Conservation (phyloP, 2,329 filamentous ascomycete species). For the Talaromyces sp. region DNA sequence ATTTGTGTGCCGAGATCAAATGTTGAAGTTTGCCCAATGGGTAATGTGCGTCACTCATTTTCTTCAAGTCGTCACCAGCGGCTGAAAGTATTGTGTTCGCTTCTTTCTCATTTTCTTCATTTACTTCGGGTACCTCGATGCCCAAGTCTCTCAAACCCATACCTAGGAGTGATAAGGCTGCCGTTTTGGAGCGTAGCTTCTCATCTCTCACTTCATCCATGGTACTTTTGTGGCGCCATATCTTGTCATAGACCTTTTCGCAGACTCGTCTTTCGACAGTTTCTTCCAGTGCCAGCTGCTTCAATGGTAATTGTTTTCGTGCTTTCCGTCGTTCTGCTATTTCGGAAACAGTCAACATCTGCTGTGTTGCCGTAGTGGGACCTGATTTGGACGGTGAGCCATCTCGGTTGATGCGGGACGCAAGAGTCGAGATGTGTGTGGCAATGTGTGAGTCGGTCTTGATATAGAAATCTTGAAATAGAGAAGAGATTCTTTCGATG, state of each 20-base stretch:
- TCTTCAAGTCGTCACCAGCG: conserved; percentile 67
- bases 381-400: conserved; percentile 50
- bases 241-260: conserved; percentile 78
- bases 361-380: conserved; percentile 67
- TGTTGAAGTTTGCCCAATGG: conserved; percentile 88
- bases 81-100: conserved; percentile 69
- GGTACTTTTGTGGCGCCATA: conserved; percentile 87
- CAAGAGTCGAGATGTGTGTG: conserved; percentile 79
- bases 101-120: conserved; percentile 60
- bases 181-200: conserved; percentile 89
- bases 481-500: conserved; percentile 74
- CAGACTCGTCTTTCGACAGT: conserved; percentile 83
- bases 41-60: conserved; percentile 83
- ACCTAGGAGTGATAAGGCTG: conserved; percentile 82
- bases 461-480: conserved; percentile 93
- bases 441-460: conserved; percentile 76
- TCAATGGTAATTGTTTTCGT: conserved; percentile 72
- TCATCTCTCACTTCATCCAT: conserved; percentile 94
- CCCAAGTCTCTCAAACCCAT: conserved; percentile 84
- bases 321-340: conserved; percentile 75
- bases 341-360: conserved; percentile 88
- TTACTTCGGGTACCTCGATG: conserved; percentile 64
- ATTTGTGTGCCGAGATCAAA: conserved; percentile 84
- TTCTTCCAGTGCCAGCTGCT: conserved; percentile 76
- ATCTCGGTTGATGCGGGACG: conserved; percentile 69